Base-by-base conservation (phyloP, 495 filamentous ascomycete genomes). In the Neurospora sublineolata region DNA sequence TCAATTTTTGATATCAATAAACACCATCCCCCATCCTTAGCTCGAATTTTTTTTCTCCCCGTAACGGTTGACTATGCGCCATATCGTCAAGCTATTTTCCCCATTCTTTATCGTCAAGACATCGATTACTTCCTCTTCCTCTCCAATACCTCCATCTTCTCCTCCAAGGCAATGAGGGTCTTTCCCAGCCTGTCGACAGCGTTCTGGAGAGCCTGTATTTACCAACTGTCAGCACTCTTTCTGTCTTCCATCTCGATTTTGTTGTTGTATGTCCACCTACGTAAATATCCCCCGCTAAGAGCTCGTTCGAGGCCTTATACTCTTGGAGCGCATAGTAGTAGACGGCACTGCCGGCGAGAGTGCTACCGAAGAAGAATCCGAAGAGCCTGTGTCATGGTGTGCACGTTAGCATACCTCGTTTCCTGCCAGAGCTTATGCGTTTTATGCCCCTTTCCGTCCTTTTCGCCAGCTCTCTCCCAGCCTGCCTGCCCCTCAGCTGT, bases 201-300 rank as follows among this genome's bases (percentile, higher is more conserved):
- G 64, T 87, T 84, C 87, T 97, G 95, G 70, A 99, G 86, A 74
- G 91, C 88, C 95, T 99, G 76, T 75, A 40, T 69, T 44, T 71
- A 41, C 40, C 44, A 69, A 72, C 69, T 69, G 70, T 78, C 74
- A 71, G 52, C 70, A 38, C 23, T 20, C 16, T 73, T 72, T 40
- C 14, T 38, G 52, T 38, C 38, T 23, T 39, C 23, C 11, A 37
- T 8, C 20, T 14, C 16, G 7, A 68, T n/a, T 36, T 16, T 18
- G 27, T 44, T 39, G 64, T 38, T 39, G 9, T 46, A 27, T 23
- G 12, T 38, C 37, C 83, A 82, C 92, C 79, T 88, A 98, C 95
- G 83, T 92, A 92, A 80, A 99, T 97, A 84, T 99, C 95, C 82
- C 97, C 93, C 60, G 91, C 95, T 82, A 99, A 83, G 79, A 97